Conservation (phyloP, 1,284 basidiomycete species). For the Marasmius tenuissimus region DNA sequence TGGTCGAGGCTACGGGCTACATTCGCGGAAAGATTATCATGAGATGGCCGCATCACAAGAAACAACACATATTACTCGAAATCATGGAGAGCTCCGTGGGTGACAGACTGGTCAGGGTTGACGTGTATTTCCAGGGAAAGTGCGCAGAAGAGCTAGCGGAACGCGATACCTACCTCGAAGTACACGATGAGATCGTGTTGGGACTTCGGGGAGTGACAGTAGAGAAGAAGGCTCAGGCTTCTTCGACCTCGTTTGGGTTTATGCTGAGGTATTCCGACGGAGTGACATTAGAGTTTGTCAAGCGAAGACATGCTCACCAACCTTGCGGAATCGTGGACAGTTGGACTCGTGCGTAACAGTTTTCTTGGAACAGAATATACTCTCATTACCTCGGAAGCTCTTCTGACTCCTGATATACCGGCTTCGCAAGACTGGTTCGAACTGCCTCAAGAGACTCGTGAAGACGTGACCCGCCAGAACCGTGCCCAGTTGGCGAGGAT, state of each 20-base stretch:
- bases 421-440: background rate
- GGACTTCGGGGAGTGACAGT: background rate
- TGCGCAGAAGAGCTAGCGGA: background rate
- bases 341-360: background rate
- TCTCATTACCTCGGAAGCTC: background rate
- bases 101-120: background rate
- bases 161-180: background rate
- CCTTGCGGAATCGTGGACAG: background rate
- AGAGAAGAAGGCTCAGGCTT: background rate
- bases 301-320: background rate
- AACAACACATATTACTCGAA: background rate
- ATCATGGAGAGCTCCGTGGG: background rate
- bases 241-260: background rate
- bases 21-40: background rate
- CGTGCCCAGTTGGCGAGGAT: background rate
- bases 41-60: background rate
- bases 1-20: background rate
- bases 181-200: background rate
- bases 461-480: too few species aligned
- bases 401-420: background rate
- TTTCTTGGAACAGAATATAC: background rate
- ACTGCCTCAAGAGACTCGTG: too few species aligned
- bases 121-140: background rate
- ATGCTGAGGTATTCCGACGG: background rate
- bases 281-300: background rate